Conservation (phyloP, 345 rosid genomes). For the Rubroshorea leprosula region DNA sequence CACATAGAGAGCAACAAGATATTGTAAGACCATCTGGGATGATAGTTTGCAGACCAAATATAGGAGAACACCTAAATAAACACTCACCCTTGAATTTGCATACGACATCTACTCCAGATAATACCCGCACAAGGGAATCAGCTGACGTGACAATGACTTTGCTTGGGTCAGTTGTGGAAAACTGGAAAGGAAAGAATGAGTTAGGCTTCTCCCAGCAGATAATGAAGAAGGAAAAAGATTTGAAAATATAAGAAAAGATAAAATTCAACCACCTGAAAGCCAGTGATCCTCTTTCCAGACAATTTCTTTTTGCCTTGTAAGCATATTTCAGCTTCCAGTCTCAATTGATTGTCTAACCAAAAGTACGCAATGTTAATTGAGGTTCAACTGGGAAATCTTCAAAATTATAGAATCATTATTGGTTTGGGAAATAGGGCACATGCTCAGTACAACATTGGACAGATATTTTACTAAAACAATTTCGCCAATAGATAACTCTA, state of each 20-base stretch:
- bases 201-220: too few species aligned
- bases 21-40: too few species aligned
- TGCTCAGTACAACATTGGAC: too few species aligned
- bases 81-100: conserved; percentile 33
- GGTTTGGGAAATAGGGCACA: background rate
- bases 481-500: too few species aligned
- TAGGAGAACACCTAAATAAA: too few species aligned
- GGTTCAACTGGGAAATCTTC: too few species aligned
- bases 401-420: too few species aligned
- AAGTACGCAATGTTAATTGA: too few species aligned
- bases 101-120: conserved; percentile 29
- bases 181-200: conserved; percentile 27
- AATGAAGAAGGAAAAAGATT: background rate
- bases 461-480: too few species aligned
- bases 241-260: background rate
- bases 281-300: conserved; percentile 37
- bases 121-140: conserved; percentile 33
- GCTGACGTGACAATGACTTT: conserved; percentile 41
- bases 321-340: conserved; percentile 24
- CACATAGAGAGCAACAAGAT: too few species aligned
- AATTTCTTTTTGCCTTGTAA: conserved; percentile 40
- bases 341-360: conserved; percentile 35
- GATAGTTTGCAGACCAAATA: too few species aligned
- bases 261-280: conserved; percentile 33
- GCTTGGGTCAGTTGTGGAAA: conserved; percentile 31